phyloP scores from a whole-genome alignment of 1,284 basidiomycete genomes.

The Gymnopus androsaceus region DNA sequence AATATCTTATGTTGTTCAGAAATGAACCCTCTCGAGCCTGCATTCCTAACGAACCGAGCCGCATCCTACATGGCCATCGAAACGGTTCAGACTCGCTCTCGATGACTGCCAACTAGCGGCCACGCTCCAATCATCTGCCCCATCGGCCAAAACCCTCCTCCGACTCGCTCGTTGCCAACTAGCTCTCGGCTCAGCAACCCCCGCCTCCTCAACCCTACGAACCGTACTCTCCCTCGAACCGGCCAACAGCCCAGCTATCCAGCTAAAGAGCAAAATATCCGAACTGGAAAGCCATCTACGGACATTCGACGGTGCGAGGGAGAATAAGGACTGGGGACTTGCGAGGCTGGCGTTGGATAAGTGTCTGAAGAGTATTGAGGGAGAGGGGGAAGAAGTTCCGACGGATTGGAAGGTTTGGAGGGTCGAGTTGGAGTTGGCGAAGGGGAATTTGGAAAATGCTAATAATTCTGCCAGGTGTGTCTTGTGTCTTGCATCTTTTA shows the following conservation, averaged over 20 bases:
- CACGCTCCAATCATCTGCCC: conserved; percentile 58
- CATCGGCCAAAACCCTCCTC: conserved; percentile 69
- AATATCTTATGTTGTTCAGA: conserved; percentile 38
- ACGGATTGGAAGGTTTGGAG: conserved; percentile 79
- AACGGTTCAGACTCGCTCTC: conserved; percentile 73
- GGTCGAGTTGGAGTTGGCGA: conserved; percentile 73
- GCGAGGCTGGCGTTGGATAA: conserved; percentile 72
- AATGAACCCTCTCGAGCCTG: conserved; percentile 67
- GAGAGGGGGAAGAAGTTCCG: conserved; percentile 72
- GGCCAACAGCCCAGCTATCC: conserved; percentile 52
- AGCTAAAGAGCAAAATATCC: conserved; percentile 61
- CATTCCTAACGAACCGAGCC: conserved; percentile 84
- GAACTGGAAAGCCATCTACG: conserved; percentile 66
- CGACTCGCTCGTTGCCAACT: conserved; percentile 81
- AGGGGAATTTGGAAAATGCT: conserved; percentile 71
- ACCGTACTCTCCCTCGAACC: conserved; percentile 55
- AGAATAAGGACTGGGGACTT: conserved; percentile 67
- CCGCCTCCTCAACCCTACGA: conserved; percentile 66
- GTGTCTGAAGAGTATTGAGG: conserved; percentile 70
- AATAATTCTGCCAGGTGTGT: conserved; percentile 71
- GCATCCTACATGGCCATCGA: conserved; percentile 84
- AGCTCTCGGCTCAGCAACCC: conserved; percentile 67
- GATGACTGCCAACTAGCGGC: conserved; percentile 79
- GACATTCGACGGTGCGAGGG: conserved; percentile 60
- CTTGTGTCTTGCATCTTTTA: conserved; percentile 21